Percentiles rank a stretch among this genome's conserved stretches.
These are phyloP conservation scores for Martensiomyces pterosporus DNA, from an alignment of 192 early-diverging fungal genomes.

Conservation along the genomic window DNA sequence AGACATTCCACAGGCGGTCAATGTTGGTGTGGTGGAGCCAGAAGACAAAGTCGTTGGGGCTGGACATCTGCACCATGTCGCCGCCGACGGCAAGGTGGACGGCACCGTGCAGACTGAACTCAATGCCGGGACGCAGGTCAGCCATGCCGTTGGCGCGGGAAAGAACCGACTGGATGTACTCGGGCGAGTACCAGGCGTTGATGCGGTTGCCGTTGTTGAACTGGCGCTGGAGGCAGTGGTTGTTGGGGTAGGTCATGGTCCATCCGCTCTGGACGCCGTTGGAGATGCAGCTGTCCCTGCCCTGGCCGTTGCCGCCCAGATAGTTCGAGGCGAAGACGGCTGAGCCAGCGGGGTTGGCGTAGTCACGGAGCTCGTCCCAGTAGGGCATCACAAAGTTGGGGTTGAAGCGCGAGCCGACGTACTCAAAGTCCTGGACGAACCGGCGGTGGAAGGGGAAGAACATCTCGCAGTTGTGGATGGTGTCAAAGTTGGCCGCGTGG, in stretches of 20 bases:
- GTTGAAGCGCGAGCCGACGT: slow-evolving; percentile 26
- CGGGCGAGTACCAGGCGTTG: slow-evolving; percentile 42
- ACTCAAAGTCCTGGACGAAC: slow-evolving; percentile 50
- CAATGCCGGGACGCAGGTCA: slow-evolving; percentile 41
- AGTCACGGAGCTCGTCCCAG: slow-evolving; percentile 53
- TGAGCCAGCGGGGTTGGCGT: slow-evolving; percentile 35
- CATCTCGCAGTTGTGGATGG: slow-evolving; percentile 42
- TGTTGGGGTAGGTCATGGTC: slow-evolving; percentile 24
- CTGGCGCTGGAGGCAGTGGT: slow-evolving; percentile 45
- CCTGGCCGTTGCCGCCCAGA: slow-evolving; percentile 40
- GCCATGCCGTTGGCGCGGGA: slow-evolving; percentile 35
- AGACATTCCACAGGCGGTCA: slow-evolving; percentile 50
- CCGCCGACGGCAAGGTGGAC: slow-evolving; percentile 46
- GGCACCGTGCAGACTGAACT: slow-evolving; percentile 43
- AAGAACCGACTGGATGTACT: slow-evolving; percentile 43
- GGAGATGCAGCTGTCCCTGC: slow-evolving; percentile 23
- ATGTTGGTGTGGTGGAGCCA: slow-evolving; percentile 54
- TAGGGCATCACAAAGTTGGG: slow-evolving; percentile 42
- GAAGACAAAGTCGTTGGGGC: slow-evolving; percentile 53
- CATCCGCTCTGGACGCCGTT: slow-evolving; percentile 21
- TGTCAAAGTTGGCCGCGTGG: slow-evolving; percentile 28
- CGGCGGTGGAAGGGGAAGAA: slow-evolving; percentile 53
- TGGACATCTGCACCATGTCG: slow-evolving; percentile 44
- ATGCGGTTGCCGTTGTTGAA: slow-evolving; percentile 45
- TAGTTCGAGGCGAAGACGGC: slow-evolving; percentile 28